These are phyloP conservation scores for Arthrobotrys megalospora DNA, from an alignment of 2,329 filamentous ascomycete species.

Conservation along the genomic window DNA sequence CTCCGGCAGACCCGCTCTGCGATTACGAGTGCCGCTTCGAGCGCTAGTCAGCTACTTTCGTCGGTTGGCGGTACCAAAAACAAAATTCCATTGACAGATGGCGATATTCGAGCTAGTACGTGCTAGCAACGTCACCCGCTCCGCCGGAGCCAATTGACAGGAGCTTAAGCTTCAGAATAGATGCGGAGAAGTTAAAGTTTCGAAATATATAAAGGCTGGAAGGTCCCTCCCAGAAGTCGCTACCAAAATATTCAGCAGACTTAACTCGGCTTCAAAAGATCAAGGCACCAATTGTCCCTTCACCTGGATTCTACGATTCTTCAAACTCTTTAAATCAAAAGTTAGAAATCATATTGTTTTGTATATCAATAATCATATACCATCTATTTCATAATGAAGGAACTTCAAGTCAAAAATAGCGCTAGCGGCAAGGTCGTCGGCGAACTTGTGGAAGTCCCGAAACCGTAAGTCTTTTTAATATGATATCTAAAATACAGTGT, in stretches of 20 bases:
- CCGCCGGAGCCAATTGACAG: not conserved
- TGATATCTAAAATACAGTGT: not conserved
- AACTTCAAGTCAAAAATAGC: constrained; percentile 28
- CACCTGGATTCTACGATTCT: not conserved
- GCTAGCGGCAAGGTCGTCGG: constrained; percentile 28
- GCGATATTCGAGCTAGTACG: constrained; percentile 11
- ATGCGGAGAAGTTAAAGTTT: not conserved
- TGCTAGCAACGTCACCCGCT: constrained; percentile 4
- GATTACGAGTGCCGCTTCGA: not conserved
- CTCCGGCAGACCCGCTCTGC: constrained; percentile 1
- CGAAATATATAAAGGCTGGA: constrained; percentile 9
- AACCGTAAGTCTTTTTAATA: constrained; percentile 36
- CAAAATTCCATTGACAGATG: constrained; percentile 8
- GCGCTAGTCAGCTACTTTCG: not conserved
- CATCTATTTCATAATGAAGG: constrained; percentile 46
- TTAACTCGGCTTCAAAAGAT: constrained; percentile 9
- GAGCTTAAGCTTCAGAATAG: not conserved
- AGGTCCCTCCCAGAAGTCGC: not conserved
- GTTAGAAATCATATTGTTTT: not conserved
- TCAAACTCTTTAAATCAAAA: not conserved
- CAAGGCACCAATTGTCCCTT: not conserved
- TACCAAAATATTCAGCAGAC: constrained; percentile 30
- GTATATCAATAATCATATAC: too few species aligned
- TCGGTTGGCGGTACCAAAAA: not conserved
- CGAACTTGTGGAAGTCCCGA: constrained; percentile 38